Base-by-base conservation (phyloP, 345 rosid species). In the Aquilaria yunnanensis region DNA sequence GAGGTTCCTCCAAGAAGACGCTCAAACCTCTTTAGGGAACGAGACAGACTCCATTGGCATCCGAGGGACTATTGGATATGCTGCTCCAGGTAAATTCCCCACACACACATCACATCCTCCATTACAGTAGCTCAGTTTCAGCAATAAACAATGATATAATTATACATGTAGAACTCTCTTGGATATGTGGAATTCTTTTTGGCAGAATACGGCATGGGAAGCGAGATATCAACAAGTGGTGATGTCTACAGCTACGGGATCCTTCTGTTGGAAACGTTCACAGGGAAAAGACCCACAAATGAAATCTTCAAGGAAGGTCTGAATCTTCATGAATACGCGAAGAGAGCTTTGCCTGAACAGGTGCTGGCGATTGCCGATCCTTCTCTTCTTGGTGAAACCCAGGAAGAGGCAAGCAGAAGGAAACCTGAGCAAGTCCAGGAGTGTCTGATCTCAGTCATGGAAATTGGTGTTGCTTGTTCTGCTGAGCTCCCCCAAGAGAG, bases 191-290 rank as follows among this genome's bases (percentile, higher is more conserved):
- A 54, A 53, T 43, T 51, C 6, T 5, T 13, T 63, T 51, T 63
- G 53, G 51, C 53, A 73, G 75, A 77, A 53, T 73, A 77, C 59
- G 77, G 62, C 32, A 49, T 63, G 67, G 77, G 80, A 60, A 62
- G 68, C 5, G 32, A 7, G 41, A 67, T 32, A 3, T 61, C 77
- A 29, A 61, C 51, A 1, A n/a, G 10, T 5, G 74, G 80, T 0
- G 72, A 76, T 59, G 47, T 66, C 41, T 69, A 72, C n/a, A 69
- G 76, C 34, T 77, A 33, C 10, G 77, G 77, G 9, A 63, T 77
- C 9, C 62, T 77, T 14, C 11, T 73, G 57, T 14, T 73, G 2
- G 72, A 77, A 65, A 51, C 69, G 70, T 59, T 77, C 49, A 72
- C 67, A 0, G 59, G 75, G 52, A 59, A 72, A 41, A 60, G 59